Percentiles rank a stretch among this genome's conserved stretches.
Evolutionary conservation across 306 rosid species (phyloP).

Genomic region (Parietaria judaica): DNA sequence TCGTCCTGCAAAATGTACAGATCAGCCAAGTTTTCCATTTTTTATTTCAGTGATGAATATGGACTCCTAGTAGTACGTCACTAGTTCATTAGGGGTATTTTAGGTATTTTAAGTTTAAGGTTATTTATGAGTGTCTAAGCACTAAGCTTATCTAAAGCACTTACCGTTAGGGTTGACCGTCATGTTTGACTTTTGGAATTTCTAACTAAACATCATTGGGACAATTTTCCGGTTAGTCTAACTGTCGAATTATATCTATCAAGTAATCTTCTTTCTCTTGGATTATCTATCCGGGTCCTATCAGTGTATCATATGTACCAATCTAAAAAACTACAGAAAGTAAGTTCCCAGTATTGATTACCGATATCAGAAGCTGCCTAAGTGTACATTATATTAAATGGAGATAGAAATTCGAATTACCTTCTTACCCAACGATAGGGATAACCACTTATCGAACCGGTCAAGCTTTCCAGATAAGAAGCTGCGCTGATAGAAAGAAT

Average conservation of each 20-base stretch:
- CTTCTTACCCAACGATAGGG: slow-evolving; percentile 63
- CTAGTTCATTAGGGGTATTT: too few relatives aligned
- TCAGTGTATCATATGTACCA: too few relatives aligned
- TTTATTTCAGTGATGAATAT: background rate
- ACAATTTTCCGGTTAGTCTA: too few relatives aligned
- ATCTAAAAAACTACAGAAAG: background rate
- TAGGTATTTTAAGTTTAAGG: too few relatives aligned
- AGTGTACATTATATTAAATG: background rate
- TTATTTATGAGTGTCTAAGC: too few relatives aligned
- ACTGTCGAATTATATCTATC: too few relatives aligned
- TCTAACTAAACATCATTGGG: too few relatives aligned
- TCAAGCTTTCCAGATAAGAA: slow-evolving; percentile 78
- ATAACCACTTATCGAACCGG: slow-evolving; percentile 52
- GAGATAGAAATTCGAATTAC: slow-evolving; percentile 28
- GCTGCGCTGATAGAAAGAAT: slow-evolving; percentile 51
- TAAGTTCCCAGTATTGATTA: background rate
- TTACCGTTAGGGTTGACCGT: too few relatives aligned
- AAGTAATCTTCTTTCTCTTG: too few relatives aligned
- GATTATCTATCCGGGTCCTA: too few relatives aligned
- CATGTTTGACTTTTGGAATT: too few relatives aligned
- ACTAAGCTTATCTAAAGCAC: too few relatives aligned
- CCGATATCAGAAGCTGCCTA: background rate
- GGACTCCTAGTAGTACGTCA: background rate
- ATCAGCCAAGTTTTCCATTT: slow-evolving; percentile 10
- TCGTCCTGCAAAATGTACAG: slow-evolving; percentile 49